Conservation (phyloP, 768 basidiomycete species). For the Termitomyces sp. region DNA sequence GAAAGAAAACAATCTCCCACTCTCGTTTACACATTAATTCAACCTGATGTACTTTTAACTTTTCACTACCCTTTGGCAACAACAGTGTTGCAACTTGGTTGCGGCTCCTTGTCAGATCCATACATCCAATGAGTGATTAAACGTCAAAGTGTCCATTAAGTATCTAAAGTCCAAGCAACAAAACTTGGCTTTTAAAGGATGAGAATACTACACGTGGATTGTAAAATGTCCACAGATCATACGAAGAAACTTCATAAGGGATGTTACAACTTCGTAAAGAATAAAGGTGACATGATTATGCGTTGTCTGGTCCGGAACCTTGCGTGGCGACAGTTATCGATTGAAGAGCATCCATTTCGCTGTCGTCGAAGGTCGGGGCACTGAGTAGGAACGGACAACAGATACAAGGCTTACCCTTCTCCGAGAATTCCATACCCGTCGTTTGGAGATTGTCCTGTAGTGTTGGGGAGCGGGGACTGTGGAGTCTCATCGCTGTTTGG, state of each 20-base stretch:
- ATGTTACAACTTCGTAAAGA: background rate
- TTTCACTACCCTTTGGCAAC: too few relatives aligned
- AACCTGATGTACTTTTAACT: too few relatives aligned
- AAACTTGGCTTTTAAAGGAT: background rate
- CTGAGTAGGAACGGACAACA: background rate
- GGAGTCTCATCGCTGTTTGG: conserved; percentile 28
- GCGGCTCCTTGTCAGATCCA: too few relatives aligned
- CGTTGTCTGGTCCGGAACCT: conserved; percentile 25
- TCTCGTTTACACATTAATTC: too few relatives aligned
- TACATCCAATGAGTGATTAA: background rate
- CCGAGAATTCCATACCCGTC: conserved; percentile 56
- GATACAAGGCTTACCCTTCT: conserved; percentile 28
- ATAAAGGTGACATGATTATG: background rate
- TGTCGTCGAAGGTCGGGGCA: conserved; percentile 8
- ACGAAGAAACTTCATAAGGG: background rate
- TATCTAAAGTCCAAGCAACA: background rate
- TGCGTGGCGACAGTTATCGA: conserved; percentile 29
- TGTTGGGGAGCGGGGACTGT: conserved; percentile 23
- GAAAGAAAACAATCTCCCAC: too few relatives aligned
- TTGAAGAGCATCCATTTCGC: conserved; percentile 26
- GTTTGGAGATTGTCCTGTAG: conserved; percentile 54
- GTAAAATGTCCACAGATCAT: background rate
- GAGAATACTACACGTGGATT: background rate
- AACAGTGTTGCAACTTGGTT: too few relatives aligned
- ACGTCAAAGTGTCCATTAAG: background rate